phyloP scores from a whole-genome alignment of 805 yeast species.

The Teunomyces pallodes region DNA sequence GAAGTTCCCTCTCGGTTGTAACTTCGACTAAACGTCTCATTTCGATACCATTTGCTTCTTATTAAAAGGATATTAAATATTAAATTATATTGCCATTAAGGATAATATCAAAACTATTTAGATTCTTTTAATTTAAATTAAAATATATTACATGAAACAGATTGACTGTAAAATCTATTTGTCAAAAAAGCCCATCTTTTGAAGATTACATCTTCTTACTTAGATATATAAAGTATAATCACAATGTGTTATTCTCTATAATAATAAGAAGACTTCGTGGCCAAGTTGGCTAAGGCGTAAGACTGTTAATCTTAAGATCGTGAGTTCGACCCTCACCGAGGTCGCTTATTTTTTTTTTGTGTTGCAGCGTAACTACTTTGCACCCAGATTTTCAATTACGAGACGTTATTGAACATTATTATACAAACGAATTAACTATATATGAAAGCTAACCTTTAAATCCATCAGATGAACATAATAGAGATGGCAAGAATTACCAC shows the following conservation, averaged over 20 bases:
- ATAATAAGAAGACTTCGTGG: conserved; percentile 11
- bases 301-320: conserved; percentile 18
- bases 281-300: conserved; percentile 18
- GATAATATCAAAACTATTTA: background rate
- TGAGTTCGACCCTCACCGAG: conserved; percentile 17
- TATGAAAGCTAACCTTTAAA: background rate
- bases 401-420: background rate
- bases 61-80: background rate
- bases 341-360: conserved; percentile 8
- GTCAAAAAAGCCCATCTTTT: too few species aligned
- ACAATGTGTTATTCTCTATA: background rate
- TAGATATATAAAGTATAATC: too few species aligned
- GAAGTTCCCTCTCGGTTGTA: conserved; percentile 39
- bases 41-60: background rate
- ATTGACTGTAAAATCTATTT: too few species aligned
- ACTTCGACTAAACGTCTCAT: conserved; percentile 14
- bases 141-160: too few species aligned
- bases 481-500: background rate
- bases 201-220: too few species aligned
- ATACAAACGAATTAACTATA: background rate
- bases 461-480: background rate
- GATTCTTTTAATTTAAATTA: background rate
- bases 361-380: background rate
- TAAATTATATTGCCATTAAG: background rate
- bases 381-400: background rate